phyloP scores from a whole-genome alignment of 2,329 filamentous ascomycete genomes.

The Chaetothyriales sp. region DNA sequence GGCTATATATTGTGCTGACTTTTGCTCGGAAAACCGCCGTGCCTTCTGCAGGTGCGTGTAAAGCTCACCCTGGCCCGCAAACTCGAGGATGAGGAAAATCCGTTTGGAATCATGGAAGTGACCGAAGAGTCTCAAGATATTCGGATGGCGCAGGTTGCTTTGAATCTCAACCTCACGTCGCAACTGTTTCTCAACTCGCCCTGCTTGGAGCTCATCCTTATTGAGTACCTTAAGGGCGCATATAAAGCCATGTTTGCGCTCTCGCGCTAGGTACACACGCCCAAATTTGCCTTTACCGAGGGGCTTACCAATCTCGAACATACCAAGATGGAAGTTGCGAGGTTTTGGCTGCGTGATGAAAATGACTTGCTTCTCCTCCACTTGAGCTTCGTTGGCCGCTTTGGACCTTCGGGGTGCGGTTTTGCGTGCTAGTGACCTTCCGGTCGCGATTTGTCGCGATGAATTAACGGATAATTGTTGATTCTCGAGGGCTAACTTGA shows the following conservation, averaged over 20 bases:
- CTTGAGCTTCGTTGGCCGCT: too few relatives aligned
- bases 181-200: conserved; percentile 73
- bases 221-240: conserved; percentile 77
- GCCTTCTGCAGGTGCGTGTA: conserved; percentile 75
- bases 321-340: conserved; percentile 61
- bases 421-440: too few relatives aligned
- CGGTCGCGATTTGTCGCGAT: too few relatives aligned
- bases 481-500: too few relatives aligned
- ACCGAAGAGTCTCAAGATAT: conserved; percentile 68
- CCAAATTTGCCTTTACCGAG: conserved; percentile 79
- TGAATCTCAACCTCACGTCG: conserved; percentile 82
- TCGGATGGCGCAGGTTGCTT: conserved; percentile 71
- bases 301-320: conserved; percentile 82
- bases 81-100: conserved; percentile 76
- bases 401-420: too few relatives aligned
- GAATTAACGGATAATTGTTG: too few relatives aligned
- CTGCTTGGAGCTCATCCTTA: conserved; percentile 67
- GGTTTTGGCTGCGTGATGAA: conserved; percentile 31
- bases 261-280: conserved; percentile 66
- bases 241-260: conserved; percentile 50
- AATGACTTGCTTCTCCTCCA: too few relatives aligned
- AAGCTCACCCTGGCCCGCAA: conserved; percentile 72
- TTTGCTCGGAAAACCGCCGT: conserved; percentile 68
- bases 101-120: conserved; percentile 83
- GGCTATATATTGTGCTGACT: conserved; percentile 72